A percentile compares a stretch with the other conserved stretches of the same genome.
Evolutionary conservation across 768 basidiomycete species (phyloP).

Genomic region (Lactarius trivialis): DNA sequence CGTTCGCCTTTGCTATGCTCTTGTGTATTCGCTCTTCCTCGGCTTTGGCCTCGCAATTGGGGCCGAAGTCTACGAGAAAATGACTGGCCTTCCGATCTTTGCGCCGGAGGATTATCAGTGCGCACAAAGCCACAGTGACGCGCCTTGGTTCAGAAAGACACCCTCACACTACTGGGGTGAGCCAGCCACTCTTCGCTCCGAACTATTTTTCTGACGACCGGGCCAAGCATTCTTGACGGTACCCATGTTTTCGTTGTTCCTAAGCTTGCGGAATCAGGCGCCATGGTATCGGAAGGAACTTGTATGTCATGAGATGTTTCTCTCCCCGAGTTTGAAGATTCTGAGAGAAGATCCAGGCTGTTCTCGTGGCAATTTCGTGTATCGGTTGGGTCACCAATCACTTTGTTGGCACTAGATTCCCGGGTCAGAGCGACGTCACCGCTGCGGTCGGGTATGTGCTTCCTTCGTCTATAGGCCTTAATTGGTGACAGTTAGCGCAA

Average conservation of each 20-base stretch:
- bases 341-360: constrained; percentile 26
- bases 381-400: constrained; percentile 78
- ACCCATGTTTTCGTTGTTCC: constrained; percentile 58
- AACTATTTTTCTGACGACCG: neutral
- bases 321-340: neutral
- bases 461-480: constrained; percentile 4
- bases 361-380: constrained; percentile 56
- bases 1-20: constrained; percentile 72
- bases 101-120: constrained; percentile 60
- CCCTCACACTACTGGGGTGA: constrained; percentile 70
- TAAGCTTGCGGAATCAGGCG: constrained; percentile 61
- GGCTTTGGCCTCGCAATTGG: constrained; percentile 83
- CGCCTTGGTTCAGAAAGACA: constrained; percentile 69
- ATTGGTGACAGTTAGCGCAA: neutral
- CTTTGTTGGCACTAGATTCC: constrained; percentile 55
- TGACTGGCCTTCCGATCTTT: constrained; percentile 40
- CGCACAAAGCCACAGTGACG: constrained; percentile 45
- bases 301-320: constrained; percentile 31
- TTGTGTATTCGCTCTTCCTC: constrained; percentile 71
- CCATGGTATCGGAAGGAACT: constrained; percentile 52
- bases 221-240: constrained; percentile 61
- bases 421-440: constrained; percentile 66
- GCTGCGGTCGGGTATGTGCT: constrained; percentile 59
- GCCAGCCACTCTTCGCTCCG: neutral
- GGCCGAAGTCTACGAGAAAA: constrained; percentile 54